Evolutionary conservation across 2,329 filamentous ascomycete genomes (phyloP), one percentile per base, ranked within the genome.

Genomic region (Monosporascus sp.): DNA sequence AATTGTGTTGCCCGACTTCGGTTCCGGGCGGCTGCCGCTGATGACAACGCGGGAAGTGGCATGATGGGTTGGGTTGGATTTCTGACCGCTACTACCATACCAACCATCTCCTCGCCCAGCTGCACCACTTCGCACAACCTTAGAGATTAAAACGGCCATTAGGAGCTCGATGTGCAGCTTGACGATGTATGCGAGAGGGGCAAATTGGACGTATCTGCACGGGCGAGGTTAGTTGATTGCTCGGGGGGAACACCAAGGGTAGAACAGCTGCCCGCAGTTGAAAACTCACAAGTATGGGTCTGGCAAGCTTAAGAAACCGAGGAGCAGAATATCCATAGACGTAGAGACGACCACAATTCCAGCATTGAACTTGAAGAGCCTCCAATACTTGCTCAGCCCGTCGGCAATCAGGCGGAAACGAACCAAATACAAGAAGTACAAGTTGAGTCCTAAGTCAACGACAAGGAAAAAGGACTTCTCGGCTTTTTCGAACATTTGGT

Each of bases 141-240:
- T 56, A 31, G 49, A 49, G 17, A 56, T 56, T n/a, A 56, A 49
- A 22, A 31, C 27, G 14, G 55, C 53, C 55, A 56, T 54, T 34
- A 49, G 34, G 16, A 56, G 49, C 20, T 56, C 55, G 19, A 56
- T 54, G 26, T 54, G 48, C 11, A 56, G 47, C 47, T 56, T 56
- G 45, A 51, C 24, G 6, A 51, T 56, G 36, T 56, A 56, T 3
- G 26, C 55, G 19, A 56, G 45, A 7, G 55, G 55, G 14, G 52
- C 45, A 24, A 56, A 56, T 31, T 56, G 55, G 34, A 54, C 55
- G 24, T 54, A 54, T 44, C 49, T 56, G 5, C n/a, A 57, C 43
- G 37, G 53, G 45, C n/a, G 27, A 31, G 68, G 58, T 43, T 14
- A 43, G 40, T 40, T 40, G 19, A 20, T 43, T n/a, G 8, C 19